Percentiles rank a stretch among this genome's conserved stretches.
These are phyloP conservation scores for Bremia lactucae DNA, from an alignment of 352 stramenopile genomes.

Conservation along the genomic window DNA sequence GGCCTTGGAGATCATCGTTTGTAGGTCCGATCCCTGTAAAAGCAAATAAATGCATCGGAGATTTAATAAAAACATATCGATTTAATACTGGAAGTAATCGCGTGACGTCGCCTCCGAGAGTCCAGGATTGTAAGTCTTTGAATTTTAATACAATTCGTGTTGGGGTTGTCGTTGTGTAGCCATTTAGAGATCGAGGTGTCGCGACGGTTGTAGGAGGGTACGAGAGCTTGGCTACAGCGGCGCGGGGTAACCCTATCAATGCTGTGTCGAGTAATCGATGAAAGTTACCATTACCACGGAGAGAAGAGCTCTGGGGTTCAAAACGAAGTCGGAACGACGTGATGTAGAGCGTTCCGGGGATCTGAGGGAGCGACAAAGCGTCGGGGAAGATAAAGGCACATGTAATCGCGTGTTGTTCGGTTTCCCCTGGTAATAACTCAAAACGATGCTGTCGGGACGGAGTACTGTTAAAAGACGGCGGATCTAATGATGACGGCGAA, in stretches of 20 bases:
- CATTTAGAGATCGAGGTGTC: constrained; percentile 19
- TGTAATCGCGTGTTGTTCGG: constrained; percentile 21
- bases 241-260: constrained; percentile 48
- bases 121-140: constrained; percentile 67
- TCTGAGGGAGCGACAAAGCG: constrained; percentile 25
- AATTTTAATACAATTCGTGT: constrained; percentile 70
- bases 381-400: constrained; percentile 52
- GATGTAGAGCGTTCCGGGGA: constrained; percentile 51
- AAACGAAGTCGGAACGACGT: constrained; percentile 67
- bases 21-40: constrained; percentile 28
- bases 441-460: constrained; percentile 2
- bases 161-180: constrained; percentile 15
- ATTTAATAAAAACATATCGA: constrained; percentile 61
- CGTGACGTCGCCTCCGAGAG: constrained; percentile 45
- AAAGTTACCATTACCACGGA: constrained; percentile 32
- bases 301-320: constrained; percentile 38
- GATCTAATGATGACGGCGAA: constrained; percentile 18
- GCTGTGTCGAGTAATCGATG: constrained; percentile 53
- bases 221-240: constrained; percentile 47
- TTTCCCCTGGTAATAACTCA: constrained; percentile 32
- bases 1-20: constrained; percentile 29
- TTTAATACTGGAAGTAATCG: constrained; percentile 62
- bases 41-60: constrained; percentile 56
- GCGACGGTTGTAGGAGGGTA: constrained; percentile 45
- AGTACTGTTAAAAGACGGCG: constrained; percentile 6